Percentiles rank a stretch among this genome's conserved stretches.
Conservation (phyloP, 768 basidiomycete species). For the Hortiboletus flavorubellus region DNA sequence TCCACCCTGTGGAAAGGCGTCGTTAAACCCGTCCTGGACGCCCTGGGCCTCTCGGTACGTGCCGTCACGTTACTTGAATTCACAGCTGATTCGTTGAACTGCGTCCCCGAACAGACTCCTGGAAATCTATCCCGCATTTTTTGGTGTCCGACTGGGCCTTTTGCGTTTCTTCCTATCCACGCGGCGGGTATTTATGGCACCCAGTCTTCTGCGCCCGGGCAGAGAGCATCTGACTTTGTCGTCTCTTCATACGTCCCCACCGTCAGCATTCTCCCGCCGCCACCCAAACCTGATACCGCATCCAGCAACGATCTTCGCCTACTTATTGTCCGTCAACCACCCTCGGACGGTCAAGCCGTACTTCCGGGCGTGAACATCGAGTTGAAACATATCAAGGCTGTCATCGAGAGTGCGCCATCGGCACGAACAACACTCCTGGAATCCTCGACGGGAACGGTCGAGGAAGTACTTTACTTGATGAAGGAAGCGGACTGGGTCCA, state of each 20-base stretch:
- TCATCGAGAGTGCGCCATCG: background rate
- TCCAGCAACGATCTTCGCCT: background rate
- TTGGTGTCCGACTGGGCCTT: background rate
- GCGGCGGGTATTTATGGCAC: background rate
- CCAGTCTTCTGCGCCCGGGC: background rate
- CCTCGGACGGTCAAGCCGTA: background rate
- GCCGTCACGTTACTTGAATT: background rate
- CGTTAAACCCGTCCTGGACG: conserved; percentile 2
- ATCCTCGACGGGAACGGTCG: background rate
- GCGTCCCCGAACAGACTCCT: background rate
- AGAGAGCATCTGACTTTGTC: background rate
- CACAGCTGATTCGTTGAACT: background rate
- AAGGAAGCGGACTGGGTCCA: background rate
- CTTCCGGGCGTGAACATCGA: background rate
- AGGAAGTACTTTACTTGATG: background rate
- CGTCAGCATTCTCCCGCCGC: background rate
- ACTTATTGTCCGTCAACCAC: background rate
- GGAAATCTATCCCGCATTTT: background rate
- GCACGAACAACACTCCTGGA: background rate
- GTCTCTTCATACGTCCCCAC: background rate
- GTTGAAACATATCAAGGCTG: background rate
- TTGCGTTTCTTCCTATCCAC: background rate
- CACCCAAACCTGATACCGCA: background rate
- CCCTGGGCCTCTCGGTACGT: conserved; percentile 1
- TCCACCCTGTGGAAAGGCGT: conserved; percentile 6